These are phyloP conservation scores for Aegilops umbellulata DNA, from an alignment of 176 grass and related monocot genomes.

Conservation along the genomic window DNA sequence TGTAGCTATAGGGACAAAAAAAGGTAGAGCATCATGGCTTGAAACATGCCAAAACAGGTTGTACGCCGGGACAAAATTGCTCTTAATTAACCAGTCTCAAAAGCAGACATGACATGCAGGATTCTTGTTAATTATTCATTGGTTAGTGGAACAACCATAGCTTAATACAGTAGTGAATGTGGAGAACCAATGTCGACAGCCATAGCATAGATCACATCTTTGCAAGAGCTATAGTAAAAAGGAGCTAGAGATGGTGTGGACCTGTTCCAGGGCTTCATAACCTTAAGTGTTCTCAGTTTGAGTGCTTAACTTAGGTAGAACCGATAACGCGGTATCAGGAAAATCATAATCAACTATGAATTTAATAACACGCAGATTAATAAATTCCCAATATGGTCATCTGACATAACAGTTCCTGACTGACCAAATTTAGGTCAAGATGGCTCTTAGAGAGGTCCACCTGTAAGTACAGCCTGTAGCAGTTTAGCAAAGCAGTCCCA, in stretches of 20 bases:
- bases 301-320: neutral
- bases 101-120: neutral
- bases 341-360: neutral
- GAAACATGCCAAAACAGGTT: neutral
- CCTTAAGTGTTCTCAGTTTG: neutral
- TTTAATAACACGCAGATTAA: neutral
- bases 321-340: neutral
- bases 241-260: neutral
- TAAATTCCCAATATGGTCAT: neutral
- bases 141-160: neutral
- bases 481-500: neutral
- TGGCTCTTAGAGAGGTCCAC: neutral
- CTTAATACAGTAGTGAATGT: conserved; percentile 3
- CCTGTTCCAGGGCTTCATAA: conserved; percentile 13
- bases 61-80: neutral
- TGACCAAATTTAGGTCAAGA: neutral
- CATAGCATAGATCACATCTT: neutral
- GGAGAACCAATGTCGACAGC: neutral
- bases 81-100: neutral
- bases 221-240: conserved; percentile 9
- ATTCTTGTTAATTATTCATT: neutral
- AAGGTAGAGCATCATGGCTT: conserved; percentile 15
- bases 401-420: neutral
- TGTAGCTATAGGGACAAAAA: conserved; percentile 11
- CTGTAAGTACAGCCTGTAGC: neutral